A percentile compares a stretch with the other conserved stretches of the same genome.
These are phyloP conservation scores for Venturia oleaginea DNA, from an alignment of 2,329 filamentous ascomycete genomes.

Conservation along the genomic window DNA sequence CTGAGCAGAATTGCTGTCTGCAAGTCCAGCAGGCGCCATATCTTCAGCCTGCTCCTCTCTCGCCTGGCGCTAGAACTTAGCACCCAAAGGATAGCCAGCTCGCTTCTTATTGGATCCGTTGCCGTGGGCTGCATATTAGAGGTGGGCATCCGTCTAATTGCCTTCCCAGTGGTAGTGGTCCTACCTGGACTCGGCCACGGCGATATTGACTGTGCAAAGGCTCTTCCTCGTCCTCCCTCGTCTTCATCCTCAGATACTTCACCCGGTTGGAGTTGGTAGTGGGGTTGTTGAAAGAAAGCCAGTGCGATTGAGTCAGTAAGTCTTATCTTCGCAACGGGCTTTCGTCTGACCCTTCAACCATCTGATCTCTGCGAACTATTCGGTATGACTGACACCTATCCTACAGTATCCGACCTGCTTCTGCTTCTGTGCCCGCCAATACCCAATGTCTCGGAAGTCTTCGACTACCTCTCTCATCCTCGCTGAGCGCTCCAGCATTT, in stretches of 20 bases:
- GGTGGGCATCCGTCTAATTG: background rate
- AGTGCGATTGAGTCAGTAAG: background rate
- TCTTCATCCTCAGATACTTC: background rate
- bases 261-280: constrained; percentile 2
- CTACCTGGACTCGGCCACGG: constrained; percentile 6
- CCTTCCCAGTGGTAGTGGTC: background rate
- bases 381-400: background rate
- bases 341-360: background rate
- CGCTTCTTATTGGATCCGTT: background rate
- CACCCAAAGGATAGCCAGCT: constrained; percentile 6
- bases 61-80: background rate
- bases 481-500: background rate
- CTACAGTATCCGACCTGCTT: background rate
- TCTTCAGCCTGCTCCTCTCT: background rate
- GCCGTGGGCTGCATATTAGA: constrained; percentile 6
- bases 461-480: background rate
- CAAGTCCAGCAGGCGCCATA: background rate
- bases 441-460: constrained; percentile 9
- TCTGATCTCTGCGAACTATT: background rate
- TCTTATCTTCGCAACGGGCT: background rate
- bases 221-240: constrained; percentile 1
- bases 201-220: background rate
- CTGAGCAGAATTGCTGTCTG: background rate
- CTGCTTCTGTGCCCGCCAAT: background rate
- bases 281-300: background rate